phyloP scores from a whole-genome alignment of 768 basidiomycete genomes.

The Suillus paluster region DNA sequence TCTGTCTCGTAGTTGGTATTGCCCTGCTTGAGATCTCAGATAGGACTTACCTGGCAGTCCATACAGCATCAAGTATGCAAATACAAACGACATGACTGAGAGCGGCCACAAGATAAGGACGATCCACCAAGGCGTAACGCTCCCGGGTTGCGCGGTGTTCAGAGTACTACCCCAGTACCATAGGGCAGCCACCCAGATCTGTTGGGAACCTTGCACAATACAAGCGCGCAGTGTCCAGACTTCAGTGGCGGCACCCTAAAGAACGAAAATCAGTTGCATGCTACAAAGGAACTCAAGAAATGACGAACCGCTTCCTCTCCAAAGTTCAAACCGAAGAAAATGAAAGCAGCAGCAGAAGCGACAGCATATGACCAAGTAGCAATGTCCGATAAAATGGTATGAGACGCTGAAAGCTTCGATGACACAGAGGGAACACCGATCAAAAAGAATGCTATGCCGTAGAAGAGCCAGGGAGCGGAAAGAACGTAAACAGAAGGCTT shows the following conservation, averaged over 20 bases:
- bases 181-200: slow-evolving; percentile 92
- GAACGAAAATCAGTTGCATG: slow-evolving; percentile 15
- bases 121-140: slow-evolving; percentile 84
- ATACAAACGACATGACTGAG: slow-evolving; percentile 71
- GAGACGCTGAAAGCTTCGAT: slow-evolving; percentile 58
- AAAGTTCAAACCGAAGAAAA: slow-evolving; percentile 95
- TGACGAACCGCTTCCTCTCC: slow-evolving; percentile 87
- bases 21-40: neutral
- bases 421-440: slow-evolving; percentile 86
- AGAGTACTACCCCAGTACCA: slow-evolving; percentile 96
- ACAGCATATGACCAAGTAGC: slow-evolving; percentile 93
- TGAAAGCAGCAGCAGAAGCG: slow-evolving; percentile 91
- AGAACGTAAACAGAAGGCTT: slow-evolving; percentile 89
- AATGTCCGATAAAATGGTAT: slow-evolving; percentile 68
- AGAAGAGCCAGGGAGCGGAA: slow-evolving; percentile 89
- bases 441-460: slow-evolving; percentile 87
- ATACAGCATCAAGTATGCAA: slow-evolving; percentile 82
- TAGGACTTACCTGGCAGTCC: slow-evolving; percentile 76
- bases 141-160: slow-evolving; percentile 54
- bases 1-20: slow-evolving; percentile 46
- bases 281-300: neutral
- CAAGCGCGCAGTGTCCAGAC: slow-evolving; percentile 93
- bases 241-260: slow-evolving; percentile 89
- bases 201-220: slow-evolving; percentile 92
- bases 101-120: slow-evolving; percentile 83